Base-by-base conservation (phyloP, 306 rosid species). In the Cucurbita argyrosperma region DNA sequence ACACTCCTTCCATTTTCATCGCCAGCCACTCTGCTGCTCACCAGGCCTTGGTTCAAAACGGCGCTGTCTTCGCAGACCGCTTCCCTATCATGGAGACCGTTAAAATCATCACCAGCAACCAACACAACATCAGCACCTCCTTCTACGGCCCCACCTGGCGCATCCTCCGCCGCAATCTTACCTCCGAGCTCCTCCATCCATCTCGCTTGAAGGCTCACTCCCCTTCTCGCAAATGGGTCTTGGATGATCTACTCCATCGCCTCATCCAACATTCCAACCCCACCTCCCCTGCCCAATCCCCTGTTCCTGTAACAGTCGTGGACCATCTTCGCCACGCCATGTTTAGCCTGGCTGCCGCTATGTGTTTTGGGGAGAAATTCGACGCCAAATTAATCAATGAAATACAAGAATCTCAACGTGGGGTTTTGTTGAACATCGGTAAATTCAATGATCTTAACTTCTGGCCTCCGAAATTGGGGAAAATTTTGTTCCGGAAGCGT, bases 131-230 rank as follows among this genome's bases (percentile, higher is more conserved):
- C 42, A 73, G 76, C 76, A 73, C 76, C 5, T 54, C 76, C 54
- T 73, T 73, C 46, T 73, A 73, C 54, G 76, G 76, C 13, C 62
- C n/a, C 6, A 55, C 50, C 14, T 73, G 76, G 76, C 76, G 76
- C 2, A 14, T 42, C 53, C 76, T 73, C 50, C 76, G 76, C 66
- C 76, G 76, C 2, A 73, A 73, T 5, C 76, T 73, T 14, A 73
- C 76, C 14, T 12, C 54, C 13, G 76, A 73, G 50, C 64, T 73
- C 13, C 76, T 73, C 51, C 76, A 73, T 15, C 76, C 76, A 4
- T 73, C 76, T 12, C 76, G 76, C 4, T 19, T 73, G 18, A 73
- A 73, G 14, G 15, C 53, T 14, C 62, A 73, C 23, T 16, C 76
- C 1, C 8, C 15, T 7, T 16, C 39, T 0, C 76, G 76, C 5